Evolutionary conservation across 1,284 basidiomycete species (phyloP).

Genomic region (Ganoderma lucidum): DNA sequence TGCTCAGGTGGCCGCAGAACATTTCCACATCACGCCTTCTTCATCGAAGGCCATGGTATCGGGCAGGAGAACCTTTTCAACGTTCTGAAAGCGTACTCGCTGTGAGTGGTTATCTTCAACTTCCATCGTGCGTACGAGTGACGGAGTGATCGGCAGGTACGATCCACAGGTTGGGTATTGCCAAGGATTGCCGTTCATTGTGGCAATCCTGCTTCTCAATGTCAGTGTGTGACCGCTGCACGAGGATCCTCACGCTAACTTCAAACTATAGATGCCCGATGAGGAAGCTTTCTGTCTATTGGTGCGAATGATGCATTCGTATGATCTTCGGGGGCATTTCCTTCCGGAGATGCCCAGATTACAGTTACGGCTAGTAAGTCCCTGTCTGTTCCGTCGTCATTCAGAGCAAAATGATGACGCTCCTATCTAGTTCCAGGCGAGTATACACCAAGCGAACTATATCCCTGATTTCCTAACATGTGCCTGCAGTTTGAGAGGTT

Average conservation of each 20-base stretch:
- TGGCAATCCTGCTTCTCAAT: slow-evolving; percentile 92
- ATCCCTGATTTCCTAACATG: background rate
- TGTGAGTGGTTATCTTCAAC: slow-evolving; percentile 55
- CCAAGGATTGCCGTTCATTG: slow-evolving; percentile 95
- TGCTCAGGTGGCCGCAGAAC: slow-evolving; percentile 60
- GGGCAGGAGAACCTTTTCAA: slow-evolving; percentile 98
- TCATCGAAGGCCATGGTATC: slow-evolving; percentile 89
- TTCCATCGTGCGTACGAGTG: slow-evolving; percentile 12
- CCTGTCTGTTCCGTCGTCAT: background rate
- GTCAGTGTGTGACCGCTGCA: slow-evolving; percentile 52
- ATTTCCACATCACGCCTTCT: slow-evolving; percentile 98
- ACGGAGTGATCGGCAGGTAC: slow-evolving; percentile 61
- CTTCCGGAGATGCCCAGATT: slow-evolving; percentile 98
- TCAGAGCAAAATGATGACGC: slow-evolving; percentile 11
- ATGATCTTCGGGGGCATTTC: slow-evolving; percentile 96
- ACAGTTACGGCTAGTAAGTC: slow-evolving; percentile 85
- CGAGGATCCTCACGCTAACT: slow-evolving; percentile 2
- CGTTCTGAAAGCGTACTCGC: slow-evolving; percentile 96
- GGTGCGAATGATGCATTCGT: slow-evolving; percentile 97
- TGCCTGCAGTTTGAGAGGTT: slow-evolving; percentile 86
- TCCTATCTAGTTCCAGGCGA: slow-evolving; percentile 55
- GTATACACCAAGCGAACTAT: background rate
- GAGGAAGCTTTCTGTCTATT: slow-evolving; percentile 97
- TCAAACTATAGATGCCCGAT: slow-evolving; percentile 85
- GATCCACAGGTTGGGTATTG: slow-evolving; percentile 97